A percentile compares a stretch with the other conserved stretches of the same genome.
Conservation (phyloP, 2,329 filamentous ascomycete species). For the Torrubiellomyces zombiae region DNA sequence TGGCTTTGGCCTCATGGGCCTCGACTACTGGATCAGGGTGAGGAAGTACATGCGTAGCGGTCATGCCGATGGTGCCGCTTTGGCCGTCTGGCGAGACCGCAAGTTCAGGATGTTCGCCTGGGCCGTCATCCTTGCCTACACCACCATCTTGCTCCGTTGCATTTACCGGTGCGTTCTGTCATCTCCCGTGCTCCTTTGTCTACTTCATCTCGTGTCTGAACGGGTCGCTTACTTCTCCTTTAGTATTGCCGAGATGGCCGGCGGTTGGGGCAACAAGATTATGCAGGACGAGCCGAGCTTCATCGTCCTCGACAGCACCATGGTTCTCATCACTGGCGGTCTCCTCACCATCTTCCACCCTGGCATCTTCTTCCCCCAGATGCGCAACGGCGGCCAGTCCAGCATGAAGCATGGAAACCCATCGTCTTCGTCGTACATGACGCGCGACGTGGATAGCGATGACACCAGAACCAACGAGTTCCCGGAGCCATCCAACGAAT, state of each 20-base stretch:
- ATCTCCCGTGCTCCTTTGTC: neutral
- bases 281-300: slow-evolving; percentile 47
- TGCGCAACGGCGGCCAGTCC: slow-evolving; percentile 22
- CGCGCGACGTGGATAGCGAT: slow-evolving; percentile 1
- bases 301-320: slow-evolving; percentile 35
- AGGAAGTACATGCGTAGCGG: slow-evolving; percentile 18
- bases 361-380: slow-evolving; percentile 37
- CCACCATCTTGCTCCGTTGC: slow-evolving; percentile 30
- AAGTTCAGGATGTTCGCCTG: slow-evolving; percentile 26
- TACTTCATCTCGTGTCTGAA: neutral
- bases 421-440: too few species aligned
- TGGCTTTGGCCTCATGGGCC: slow-evolving; percentile 24
- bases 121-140: slow-evolving; percentile 28
- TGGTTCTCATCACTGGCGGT: slow-evolving; percentile 31
- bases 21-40: slow-evolving; percentile 29
- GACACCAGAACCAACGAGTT: slow-evolving; percentile 10
- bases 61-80: slow-evolving; percentile 13
- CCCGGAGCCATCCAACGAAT: slow-evolving; percentile 13
- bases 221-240: slow-evolving; percentile 4
- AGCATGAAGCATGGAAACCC: too few species aligned
- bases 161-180: slow-evolving; percentile 33
- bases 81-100: slow-evolving; percentile 23
- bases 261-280: slow-evolving; percentile 45
- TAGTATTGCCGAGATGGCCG: slow-evolving; percentile 46
- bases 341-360: slow-evolving; percentile 37